phyloP scores from a whole-genome alignment of 1,284 basidiomycete species.

The Fereydounia khargensis region DNA sequence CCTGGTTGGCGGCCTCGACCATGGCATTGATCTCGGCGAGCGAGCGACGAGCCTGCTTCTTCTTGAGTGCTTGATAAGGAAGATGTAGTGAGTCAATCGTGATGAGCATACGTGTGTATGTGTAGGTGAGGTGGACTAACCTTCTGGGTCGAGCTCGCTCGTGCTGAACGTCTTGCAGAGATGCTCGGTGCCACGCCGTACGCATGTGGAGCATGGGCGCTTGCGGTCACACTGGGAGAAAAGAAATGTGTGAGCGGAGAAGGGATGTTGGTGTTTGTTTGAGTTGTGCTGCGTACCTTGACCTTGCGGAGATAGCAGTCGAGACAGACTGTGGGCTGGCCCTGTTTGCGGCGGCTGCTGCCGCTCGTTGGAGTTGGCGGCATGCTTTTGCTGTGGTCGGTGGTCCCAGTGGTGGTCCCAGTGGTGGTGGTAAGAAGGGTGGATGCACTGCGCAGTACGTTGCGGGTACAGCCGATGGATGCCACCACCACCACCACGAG shows the following conservation, averaged over 20 bases:
- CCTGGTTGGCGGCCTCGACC: conserved; percentile 2
- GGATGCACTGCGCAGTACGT: too few relatives aligned
- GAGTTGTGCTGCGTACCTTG: conserved; percentile 16
- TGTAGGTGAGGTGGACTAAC: conserved; percentile 16
- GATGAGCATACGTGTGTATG: too few relatives aligned
- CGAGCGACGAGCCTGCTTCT: conserved; percentile 30
- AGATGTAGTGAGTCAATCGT: too few relatives aligned
- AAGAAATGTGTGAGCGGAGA: background rate
- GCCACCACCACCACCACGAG: too few relatives aligned
- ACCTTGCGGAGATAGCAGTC: conserved; percentile 37
- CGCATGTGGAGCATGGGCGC: conserved; percentile 24
- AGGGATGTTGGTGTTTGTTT: background rate
- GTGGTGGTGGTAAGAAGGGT: too few relatives aligned
- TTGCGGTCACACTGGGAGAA: conserved; percentile 24
- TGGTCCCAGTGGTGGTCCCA: too few relatives aligned
- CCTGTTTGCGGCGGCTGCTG: conserved; percentile 32
- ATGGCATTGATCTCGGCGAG: conserved; percentile 32
- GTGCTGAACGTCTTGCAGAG: conserved; percentile 38
- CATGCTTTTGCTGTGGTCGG: too few relatives aligned
- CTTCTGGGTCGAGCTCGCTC: conserved; percentile 26
- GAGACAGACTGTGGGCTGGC: conserved; percentile 32
- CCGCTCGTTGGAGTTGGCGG: conserved; percentile 15
- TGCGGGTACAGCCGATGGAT: too few relatives aligned
- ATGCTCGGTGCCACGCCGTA: conserved; percentile 22
- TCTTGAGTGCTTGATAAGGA: conserved; percentile 13